phyloP scores from a whole-genome alignment of 106 monocot species.

The Posidonia australis region DNA sequence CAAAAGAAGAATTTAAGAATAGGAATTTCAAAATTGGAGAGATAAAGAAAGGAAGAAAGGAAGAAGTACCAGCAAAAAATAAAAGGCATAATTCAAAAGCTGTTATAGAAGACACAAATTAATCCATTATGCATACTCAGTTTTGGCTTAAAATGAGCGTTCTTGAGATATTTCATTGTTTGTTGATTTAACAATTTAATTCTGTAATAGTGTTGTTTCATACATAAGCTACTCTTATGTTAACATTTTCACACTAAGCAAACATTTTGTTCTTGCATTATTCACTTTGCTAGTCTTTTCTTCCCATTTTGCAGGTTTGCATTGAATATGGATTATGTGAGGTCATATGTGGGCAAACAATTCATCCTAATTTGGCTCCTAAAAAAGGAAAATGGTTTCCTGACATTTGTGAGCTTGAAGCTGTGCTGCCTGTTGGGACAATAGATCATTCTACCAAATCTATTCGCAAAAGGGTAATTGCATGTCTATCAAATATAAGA shows the following conservation, averaged over 20 bases:
- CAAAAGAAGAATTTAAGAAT: too few relatives aligned
- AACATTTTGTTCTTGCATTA: neutral
- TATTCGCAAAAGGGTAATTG: conserved; percentile 37
- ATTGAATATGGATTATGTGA: conserved; percentile 82
- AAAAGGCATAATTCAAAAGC: too few relatives aligned
- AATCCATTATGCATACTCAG: too few relatives aligned
- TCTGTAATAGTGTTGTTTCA: too few relatives aligned
- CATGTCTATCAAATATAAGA: neutral
- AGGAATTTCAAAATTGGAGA: too few relatives aligned
- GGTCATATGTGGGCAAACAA: conserved; percentile 33
- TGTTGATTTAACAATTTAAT: too few relatives aligned
- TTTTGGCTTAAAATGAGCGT: too few relatives aligned
- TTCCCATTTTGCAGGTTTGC: conserved; percentile 42
- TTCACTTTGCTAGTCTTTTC: neutral
- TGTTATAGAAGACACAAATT: too few relatives aligned
- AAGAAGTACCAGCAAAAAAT: too few relatives aligned
- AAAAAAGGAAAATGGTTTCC: conserved; percentile 52
- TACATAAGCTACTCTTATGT: too few relatives aligned
- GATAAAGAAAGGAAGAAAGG: too few relatives aligned
- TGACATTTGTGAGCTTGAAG: conserved; percentile 45
- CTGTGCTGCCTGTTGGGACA: conserved; percentile 37
- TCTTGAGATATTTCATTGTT: too few relatives aligned
- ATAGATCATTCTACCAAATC: conserved; percentile 43
- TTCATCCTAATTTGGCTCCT: conserved; percentile 18
- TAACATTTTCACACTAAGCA: neutral